Evolutionary conservation across 2,329 filamentous ascomycete species (phyloP).

Genomic region (Gnomoniopsis smithogilvyi): DNA sequence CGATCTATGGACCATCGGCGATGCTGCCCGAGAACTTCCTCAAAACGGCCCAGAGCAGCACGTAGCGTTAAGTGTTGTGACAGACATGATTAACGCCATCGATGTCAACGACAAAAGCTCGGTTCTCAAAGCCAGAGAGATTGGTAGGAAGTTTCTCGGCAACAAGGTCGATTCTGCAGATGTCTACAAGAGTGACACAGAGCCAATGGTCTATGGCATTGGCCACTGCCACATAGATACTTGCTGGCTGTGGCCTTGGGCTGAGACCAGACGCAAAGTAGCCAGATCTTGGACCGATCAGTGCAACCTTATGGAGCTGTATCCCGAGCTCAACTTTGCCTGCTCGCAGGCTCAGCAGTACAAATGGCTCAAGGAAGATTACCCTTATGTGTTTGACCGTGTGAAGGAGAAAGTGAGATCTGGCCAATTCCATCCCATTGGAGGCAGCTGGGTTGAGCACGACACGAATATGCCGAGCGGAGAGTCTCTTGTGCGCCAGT

Average conservation of each 20-base stretch:
- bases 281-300: constrained; percentile 96
- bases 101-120: constrained; percentile 76
- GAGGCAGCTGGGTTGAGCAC: constrained; percentile 98
- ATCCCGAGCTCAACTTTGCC: constrained; percentile 89
- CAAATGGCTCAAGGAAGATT: constrained; percentile 91
- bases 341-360: constrained; percentile 96
- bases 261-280: constrained; percentile 95
- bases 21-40: constrained; percentile 89
- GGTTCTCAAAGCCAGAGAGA: constrained; percentile 74
- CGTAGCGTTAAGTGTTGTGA: constrained; percentile 77
- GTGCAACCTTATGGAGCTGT: constrained; percentile 90
- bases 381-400: constrained; percentile 83
- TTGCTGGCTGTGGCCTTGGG: constrained; percentile 98
- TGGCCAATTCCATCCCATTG: constrained; percentile 90
- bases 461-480: constrained; percentile 97
- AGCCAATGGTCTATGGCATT: constrained; percentile 80
- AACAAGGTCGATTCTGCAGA: constrained; percentile 71
- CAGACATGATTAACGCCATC: constrained; percentile 86
- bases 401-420: constrained; percentile 90
- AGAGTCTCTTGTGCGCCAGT: constrained; percentile 90
- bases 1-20: constrained; percentile 94
- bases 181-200: constrained; percentile 75
- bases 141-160: constrained; percentile 81
- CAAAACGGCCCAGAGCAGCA: constrained; percentile 86
- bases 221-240: constrained; percentile 98